Evolutionary conservation across 352 stramenopile genomes (phyloP), one percentile per base, ranked within the genome.

Genomic region (Phytophthora cajani): DNA sequence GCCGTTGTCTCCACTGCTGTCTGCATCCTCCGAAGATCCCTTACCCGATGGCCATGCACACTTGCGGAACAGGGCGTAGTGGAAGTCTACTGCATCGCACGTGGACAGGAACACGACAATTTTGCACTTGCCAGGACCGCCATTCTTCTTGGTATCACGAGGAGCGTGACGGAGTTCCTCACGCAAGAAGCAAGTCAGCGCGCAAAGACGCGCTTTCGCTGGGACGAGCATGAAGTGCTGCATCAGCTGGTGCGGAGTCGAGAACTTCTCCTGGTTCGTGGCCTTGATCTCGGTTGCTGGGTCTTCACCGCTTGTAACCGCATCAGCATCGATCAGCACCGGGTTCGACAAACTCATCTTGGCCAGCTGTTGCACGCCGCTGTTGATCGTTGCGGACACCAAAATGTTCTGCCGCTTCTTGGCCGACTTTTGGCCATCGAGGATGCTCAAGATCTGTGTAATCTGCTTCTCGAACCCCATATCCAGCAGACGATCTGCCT

Each of bases 381-480:
- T 93, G 74, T 92, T 97, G 60, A 97, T 84, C 3, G 90, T 97
- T n/a, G 90, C 90, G 3, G 88, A 97, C 30, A 97, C 87, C 17
- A 97, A 72, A 40, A 97, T 78, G 66, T 93, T 97, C 67, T 96
- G 88, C 11, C 86, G 77, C 54, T 84, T 85, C 52, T 74, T 68
- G 21, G 94, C 89, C 10, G 84, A 85, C 36, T 92, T 96, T 72
- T 98, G 93, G n/a, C 87, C 84, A 59, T 98, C 97, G 14, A 96
- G 92, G 60, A 99, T 93, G 60, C 77, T 77, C 62, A 99, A 85
- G 72, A 99, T 99, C 52, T 98, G 90, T 52, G 95, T 95, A 80
- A 99, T 99, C 79, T 99, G 97, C 58, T 98, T 98, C 80, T 99
- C 97, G 71, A 99, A 99, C 30, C 97, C 98, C 98, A 99, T 99